Percentiles rank a stretch among this genome's conserved stretches.
These are phyloP conservation scores for Omphalotus olearius DNA, from an alignment of 1,284 basidiomycete genomes.

Conservation along the genomic window DNA sequence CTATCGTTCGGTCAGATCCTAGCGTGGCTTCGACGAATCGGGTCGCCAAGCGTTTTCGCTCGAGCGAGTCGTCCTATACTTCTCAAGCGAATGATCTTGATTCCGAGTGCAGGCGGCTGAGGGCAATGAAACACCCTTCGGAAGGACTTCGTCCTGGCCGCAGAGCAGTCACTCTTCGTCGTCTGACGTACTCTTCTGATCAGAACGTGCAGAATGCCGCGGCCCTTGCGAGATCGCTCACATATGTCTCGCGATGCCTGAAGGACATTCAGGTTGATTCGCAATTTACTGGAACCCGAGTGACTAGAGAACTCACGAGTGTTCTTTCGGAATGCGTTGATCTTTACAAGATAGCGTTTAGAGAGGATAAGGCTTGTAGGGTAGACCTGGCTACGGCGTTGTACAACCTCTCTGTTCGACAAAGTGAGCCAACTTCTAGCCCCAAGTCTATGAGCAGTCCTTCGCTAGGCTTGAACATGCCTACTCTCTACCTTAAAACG, in stretches of 20 bases:
- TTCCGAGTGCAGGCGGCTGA: constrained; percentile 9
- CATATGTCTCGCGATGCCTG: constrained; percentile 12
- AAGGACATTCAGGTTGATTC: constrained; percentile 10
- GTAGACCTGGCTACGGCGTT: constrained; percentile 13
- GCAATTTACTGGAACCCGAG: not conserved
- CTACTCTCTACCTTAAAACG: not conserved
- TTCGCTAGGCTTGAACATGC: not conserved
- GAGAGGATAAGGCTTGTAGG: constrained; percentile 12
- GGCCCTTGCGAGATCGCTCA: constrained; percentile 13
- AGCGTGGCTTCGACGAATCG: not conserved
- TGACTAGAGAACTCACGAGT: constrained; percentile 1
- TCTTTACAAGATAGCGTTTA: constrained; percentile 12
- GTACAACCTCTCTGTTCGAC: constrained; percentile 13
- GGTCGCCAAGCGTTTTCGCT: not conserved
- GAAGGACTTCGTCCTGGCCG: constrained; percentile 11
- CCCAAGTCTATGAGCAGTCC: not conserved
- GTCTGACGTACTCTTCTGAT: constrained; percentile 3
- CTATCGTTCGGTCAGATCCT: not conserved
- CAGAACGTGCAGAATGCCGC: constrained; percentile 2
- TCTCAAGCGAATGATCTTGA: constrained; percentile 12
- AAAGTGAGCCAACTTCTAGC: constrained; percentile 3
- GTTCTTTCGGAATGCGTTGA: constrained; percentile 11
- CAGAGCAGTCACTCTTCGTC: constrained; percentile 12
- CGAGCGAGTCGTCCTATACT: not conserved
- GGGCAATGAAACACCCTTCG: constrained; percentile 9